Evolutionary conservation across 768 basidiomycete genomes (phyloP).

Genomic region (Boletus insuetus): DNA sequence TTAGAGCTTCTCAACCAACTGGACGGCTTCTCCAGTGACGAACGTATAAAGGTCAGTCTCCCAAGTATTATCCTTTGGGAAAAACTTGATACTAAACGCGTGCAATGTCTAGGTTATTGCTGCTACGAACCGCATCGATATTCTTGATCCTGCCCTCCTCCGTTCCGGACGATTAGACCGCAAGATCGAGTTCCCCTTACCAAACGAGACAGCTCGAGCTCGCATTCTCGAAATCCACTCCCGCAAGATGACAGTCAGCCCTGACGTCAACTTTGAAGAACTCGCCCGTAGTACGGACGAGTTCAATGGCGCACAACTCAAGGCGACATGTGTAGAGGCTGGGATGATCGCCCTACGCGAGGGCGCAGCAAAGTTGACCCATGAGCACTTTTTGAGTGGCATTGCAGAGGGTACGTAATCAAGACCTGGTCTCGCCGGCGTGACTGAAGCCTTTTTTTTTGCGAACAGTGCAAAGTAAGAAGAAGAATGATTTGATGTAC

Average conservation of each 20-base stretch:
- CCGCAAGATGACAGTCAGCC: conserved; percentile 86
- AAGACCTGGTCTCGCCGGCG: background rate
- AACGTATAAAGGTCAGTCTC: conserved; percentile 83
- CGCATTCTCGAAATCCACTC: conserved; percentile 96
- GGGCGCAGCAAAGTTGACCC: conserved; percentile 82
- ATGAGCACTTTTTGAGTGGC: conserved; percentile 95
- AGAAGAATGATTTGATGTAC: conserved; percentile 98
- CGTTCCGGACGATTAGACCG: conserved; percentile 96
- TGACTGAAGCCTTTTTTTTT: conserved; percentile 28
- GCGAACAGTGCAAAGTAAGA: conserved; percentile 91
- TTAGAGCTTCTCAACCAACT: conserved; percentile 96
- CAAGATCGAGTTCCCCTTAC: conserved; percentile 98
- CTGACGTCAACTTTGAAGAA: conserved; percentile 96
- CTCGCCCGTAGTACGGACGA: conserved; percentile 96
- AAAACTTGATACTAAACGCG: conserved; percentile 1
- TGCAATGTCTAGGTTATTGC: conserved; percentile 77
- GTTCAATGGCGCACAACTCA: conserved; percentile 95
- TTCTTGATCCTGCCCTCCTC: conserved; percentile 96
- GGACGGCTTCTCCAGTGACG: conserved; percentile 96
- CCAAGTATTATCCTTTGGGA: background rate
- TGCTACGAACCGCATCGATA: conserved; percentile 98
- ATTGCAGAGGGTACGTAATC: conserved; percentile 73
- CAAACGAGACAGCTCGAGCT: conserved; percentile 94
- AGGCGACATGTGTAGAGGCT: conserved; percentile 98
- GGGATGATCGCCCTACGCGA: conserved; percentile 98